A percentile compares a stretch with the other conserved stretches of the same genome.
Conservation (phyloP, 257 asterid species). For the Perilla frutescens region DNA sequence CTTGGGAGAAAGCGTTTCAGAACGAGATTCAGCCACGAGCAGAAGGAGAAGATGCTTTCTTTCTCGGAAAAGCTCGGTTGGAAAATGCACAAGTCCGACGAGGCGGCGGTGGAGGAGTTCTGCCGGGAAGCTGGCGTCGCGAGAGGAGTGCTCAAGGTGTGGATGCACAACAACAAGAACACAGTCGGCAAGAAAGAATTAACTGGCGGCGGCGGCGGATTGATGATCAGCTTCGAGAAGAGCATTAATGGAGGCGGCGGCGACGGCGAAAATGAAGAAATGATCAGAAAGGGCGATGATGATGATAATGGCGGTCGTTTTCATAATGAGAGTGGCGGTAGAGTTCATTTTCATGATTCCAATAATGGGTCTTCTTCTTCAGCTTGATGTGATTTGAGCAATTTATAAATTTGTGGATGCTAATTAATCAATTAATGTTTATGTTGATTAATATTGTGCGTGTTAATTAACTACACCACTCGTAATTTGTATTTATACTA, state of each 20-base stretch:
- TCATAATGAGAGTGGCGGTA: conserved; percentile 30
- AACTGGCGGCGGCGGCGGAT: not conserved
- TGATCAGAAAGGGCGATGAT: not conserved
- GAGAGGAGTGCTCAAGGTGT: conserved; percentile 47
- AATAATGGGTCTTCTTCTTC: conserved; percentile 41
- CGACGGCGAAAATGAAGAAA: not conserved
- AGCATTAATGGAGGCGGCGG: not conserved
- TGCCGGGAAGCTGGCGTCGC: conserved; percentile 49
- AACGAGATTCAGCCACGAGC: conserved; percentile 61
- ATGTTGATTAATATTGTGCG: not conserved
- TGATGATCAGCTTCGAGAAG: conserved; percentile 1
- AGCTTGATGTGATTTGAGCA: not conserved
- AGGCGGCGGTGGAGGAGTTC: conserved; percentile 45
- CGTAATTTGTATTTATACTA: no score
- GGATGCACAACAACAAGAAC: conserved; percentile 67
- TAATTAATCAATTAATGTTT: conserved; percentile 10
- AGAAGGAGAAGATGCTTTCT: conserved; percentile 59
- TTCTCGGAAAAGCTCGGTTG: conserved; percentile 71
- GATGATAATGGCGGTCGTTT: conserved; percentile 31
- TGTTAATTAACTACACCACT: not conserved
- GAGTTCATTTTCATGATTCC: conserved; percentile 37
- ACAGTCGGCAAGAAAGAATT: conserved; percentile 25
- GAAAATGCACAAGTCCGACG: conserved; percentile 59
- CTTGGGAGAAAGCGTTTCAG: conserved; percentile 60
- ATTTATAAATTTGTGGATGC: not conserved